A percentile compares a stretch with the other conserved stretches of the same genome.
phyloP scores from a whole-genome alignment of 2,329 filamentous ascomycete species.

The Escovopsis weberi region DNA sequence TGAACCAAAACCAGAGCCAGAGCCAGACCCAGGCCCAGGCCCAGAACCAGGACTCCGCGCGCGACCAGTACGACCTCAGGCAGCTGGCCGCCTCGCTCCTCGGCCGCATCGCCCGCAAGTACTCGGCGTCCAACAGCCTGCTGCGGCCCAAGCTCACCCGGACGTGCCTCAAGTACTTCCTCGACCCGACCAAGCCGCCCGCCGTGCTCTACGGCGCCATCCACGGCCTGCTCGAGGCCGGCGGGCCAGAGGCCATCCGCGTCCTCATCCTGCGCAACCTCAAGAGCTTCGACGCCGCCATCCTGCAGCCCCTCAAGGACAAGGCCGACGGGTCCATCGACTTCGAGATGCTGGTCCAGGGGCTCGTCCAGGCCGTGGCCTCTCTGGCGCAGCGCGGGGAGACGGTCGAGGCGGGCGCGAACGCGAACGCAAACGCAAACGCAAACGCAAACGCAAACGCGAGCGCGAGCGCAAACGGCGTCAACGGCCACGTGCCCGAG shows the following conservation, averaged over 20 bases:
- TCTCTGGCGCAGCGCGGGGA: conserved; percentile 25
- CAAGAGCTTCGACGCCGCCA: conserved; percentile 36
- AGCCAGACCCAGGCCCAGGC: too few relatives aligned
- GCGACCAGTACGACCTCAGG: conserved; percentile 63
- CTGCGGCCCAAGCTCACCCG: conserved; percentile 79
- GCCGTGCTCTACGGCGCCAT: conserved; percentile 84
- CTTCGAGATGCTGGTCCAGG: conserved; percentile 40
- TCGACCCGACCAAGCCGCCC: conserved; percentile 71
- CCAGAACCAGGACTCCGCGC: conserved; percentile 32
- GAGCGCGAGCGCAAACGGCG: conserved; percentile 17
- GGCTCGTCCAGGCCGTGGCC: conserved; percentile 38
- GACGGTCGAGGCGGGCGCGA: conserved; percentile 2
- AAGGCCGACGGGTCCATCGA: conserved; percentile 34
- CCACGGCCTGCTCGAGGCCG: conserved; percentile 62
- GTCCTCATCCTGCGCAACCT: conserved; percentile 42
- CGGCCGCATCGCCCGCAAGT: conserved; percentile 64
- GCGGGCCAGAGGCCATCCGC: conserved; percentile 46
- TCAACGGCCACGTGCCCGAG: conserved; percentile 23
- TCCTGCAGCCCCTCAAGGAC: conserved; percentile 38
- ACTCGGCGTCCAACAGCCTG: conserved; percentile 64
- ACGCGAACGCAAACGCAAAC: too few relatives aligned
- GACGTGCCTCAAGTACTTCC: conserved; percentile 84
- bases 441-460: too few relatives aligned
- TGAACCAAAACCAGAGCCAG: too few relatives aligned
- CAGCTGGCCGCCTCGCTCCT: conserved; percentile 75